Conservation (phyloP, 768 basidiomycete species). For the Phylloporus sp. region DNA sequence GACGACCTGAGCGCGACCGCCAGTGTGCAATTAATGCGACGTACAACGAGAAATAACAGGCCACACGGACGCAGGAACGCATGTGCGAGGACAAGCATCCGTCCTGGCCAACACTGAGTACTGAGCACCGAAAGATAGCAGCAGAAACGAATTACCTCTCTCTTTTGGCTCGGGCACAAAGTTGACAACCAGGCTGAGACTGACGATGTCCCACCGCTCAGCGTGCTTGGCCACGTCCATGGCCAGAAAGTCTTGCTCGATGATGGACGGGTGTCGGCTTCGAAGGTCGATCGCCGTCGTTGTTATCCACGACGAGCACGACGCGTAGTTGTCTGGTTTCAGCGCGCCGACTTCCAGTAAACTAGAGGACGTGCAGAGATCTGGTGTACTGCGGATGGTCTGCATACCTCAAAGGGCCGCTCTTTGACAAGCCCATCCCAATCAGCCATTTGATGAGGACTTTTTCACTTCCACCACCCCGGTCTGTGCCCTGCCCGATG, state of each 20-base stretch:
- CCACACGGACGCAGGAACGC: slow-evolving; percentile 52
- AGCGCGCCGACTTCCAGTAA: slow-evolving; percentile 88
- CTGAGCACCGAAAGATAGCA: neutral
- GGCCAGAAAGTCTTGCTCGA: slow-evolving; percentile 82
- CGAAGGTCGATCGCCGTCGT: slow-evolving; percentile 77
- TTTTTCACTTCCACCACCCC: slow-evolving; percentile 88
- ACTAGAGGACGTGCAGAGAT: slow-evolving; percentile 34
- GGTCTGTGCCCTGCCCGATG: slow-evolving; percentile 72
- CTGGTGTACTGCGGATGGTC: neutral
- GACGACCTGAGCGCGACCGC: slow-evolving; percentile 7
- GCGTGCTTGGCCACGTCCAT: slow-evolving; percentile 50
- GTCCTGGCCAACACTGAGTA: slow-evolving; percentile 40
- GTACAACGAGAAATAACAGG: slow-evolving; percentile 66
- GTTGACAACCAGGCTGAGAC: slow-evolving; percentile 86
- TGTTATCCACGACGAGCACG: slow-evolving; percentile 67
- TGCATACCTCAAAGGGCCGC: slow-evolving; percentile 34
- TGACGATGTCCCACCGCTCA: slow-evolving; percentile 72
- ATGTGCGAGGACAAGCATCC: slow-evolving; percentile 65
- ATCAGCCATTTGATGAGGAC: slow-evolving; percentile 74
- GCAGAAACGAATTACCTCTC: slow-evolving; percentile 52
- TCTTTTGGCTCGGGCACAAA: slow-evolving; percentile 75
- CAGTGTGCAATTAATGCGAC: slow-evolving; percentile 24
- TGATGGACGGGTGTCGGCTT: slow-evolving; percentile 75
- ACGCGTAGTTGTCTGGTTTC: slow-evolving; percentile 74
- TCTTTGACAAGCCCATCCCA: slow-evolving; percentile 38